A percentile compares a stretch with the other conserved stretches of the same genome.
Evolutionary conservation across 345 rosid species (phyloP).

Genomic region (Combretum micranthum): DNA sequence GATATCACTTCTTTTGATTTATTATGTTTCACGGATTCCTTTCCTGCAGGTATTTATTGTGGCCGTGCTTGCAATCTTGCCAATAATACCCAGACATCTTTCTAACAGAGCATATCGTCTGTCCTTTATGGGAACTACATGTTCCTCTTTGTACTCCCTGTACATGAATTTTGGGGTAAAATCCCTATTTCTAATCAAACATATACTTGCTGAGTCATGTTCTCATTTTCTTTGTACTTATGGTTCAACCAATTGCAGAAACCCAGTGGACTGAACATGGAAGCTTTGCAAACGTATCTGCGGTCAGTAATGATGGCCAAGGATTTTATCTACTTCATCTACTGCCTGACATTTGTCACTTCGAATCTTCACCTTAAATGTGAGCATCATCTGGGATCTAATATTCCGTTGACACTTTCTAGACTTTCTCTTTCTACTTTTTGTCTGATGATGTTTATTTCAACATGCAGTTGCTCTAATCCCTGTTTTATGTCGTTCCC

Average conservation of each 20-base stretch:
- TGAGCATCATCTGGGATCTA: conserved; percentile 29
- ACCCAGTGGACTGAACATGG: conserved; percentile 89
- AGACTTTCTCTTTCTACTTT: not conserved
- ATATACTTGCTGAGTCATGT: conserved; percentile 9
- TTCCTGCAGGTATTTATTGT: conserved; percentile 72
- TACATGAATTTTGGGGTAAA: conserved; percentile 86
- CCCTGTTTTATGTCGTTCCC: conserved; percentile 77
- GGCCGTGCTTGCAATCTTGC: conserved; percentile 82
- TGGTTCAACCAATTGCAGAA: conserved; percentile 31
- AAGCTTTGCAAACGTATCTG: conserved; percentile 73
- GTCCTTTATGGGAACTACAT: conserved; percentile 86
- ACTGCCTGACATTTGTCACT: conserved; percentile 80
- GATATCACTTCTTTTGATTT: not conserved
- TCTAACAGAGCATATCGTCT: conserved; percentile 81
- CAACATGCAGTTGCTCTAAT: conserved; percentile 72
- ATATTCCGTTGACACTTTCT: not conserved
- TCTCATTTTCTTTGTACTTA: conserved; percentile 12
- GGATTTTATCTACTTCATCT: conserved; percentile 89
- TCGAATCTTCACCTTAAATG: conserved; percentile 87
- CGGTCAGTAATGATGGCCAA: conserved; percentile 75
- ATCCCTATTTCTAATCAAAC: conserved; percentile 3
- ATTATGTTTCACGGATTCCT: conserved; percentile 8
- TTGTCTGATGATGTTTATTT: conserved; percentile 4
- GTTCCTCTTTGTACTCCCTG: conserved; percentile 75
- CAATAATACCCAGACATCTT: conserved; percentile 62